A percentile compares a stretch with the other conserved stretches of the same genome.
These are phyloP conservation scores for Epithele typhae DNA, from an alignment of 768 basidiomycete genomes.

Conservation along the genomic window DNA sequence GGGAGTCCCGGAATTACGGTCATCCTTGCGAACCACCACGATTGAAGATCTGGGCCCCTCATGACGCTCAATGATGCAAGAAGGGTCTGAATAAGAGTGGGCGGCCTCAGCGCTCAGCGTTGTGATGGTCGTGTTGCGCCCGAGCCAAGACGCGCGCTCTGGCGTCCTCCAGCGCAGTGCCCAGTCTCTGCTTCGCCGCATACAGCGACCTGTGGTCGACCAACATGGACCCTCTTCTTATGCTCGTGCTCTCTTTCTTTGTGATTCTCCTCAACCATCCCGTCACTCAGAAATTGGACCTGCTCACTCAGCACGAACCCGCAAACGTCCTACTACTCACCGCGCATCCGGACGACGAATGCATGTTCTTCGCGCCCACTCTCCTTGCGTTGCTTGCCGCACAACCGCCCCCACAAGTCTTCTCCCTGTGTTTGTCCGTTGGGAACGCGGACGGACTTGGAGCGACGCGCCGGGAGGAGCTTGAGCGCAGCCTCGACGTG, in stretches of 20 bases:
- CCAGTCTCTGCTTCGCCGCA: not conserved
- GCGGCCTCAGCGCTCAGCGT: no score
- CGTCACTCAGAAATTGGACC: slow-evolving; percentile 1
- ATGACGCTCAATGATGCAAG: no score
- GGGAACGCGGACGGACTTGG: slow-evolving; percentile 84
- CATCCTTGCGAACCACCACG: no score
- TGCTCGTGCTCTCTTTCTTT: slow-evolving; percentile 2
- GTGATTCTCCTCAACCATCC: slow-evolving; percentile 1
- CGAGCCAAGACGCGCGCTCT: no score
- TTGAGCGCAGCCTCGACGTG: slow-evolving; percentile 57
- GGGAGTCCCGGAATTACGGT: no score
- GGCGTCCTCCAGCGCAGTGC: no score
- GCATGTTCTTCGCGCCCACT: slow-evolving; percentile 91
- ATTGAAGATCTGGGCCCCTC: no score
- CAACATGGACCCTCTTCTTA: slow-evolving; percentile 1
- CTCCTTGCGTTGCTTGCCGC: slow-evolving; percentile 45
- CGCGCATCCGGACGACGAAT: slow-evolving; percentile 94
- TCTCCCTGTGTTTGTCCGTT: slow-evolving; percentile 68
- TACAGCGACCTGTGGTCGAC: not conserved
- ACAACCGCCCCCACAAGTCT: slow-evolving; percentile 32
- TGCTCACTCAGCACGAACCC: not conserved
- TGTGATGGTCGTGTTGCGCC: no score
- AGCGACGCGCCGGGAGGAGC: slow-evolving; percentile 49
- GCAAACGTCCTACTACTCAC: slow-evolving; percentile 62
- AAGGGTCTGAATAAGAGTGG: no score